A percentile compares a stretch with the other conserved stretches of the same genome.
phyloP scores from a whole-genome alignment of 2,329 filamentous ascomycete genomes.

The Colletotrichum australisinense region DNA sequence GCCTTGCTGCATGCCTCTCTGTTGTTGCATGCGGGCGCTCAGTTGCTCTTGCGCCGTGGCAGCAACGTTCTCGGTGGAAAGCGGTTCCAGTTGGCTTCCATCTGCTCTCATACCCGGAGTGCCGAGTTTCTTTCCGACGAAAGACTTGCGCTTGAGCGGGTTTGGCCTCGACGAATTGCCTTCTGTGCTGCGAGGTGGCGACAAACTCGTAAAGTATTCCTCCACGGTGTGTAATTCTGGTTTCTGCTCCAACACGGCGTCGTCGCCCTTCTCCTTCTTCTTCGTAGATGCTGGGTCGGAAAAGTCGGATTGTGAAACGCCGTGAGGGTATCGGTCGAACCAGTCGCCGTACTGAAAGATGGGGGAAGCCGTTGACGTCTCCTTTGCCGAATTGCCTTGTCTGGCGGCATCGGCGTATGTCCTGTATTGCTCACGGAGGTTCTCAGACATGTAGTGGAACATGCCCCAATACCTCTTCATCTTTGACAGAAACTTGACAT shows the following conservation, averaged over 20 bases:
- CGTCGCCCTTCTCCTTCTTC: slow-evolving; percentile 83
- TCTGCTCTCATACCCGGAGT: slow-evolving; percentile 25
- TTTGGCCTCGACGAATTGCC: slow-evolving; percentile 18
- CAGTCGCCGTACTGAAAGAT: slow-evolving; percentile 98
- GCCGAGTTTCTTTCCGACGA: slow-evolving; percentile 48
- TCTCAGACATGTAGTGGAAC: slow-evolving; percentile 97
- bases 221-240: slow-evolving; percentile 93
- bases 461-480: slow-evolving; percentile 99
- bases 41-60: slow-evolving; percentile 50
- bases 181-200: slow-evolving; percentile 69
- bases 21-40: slow-evolving; percentile 50
- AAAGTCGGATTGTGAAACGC: slow-evolving; percentile 86
- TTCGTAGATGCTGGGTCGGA: slow-evolving; percentile 76
- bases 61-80: slow-evolving; percentile 41
- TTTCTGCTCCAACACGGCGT: slow-evolving; percentile 89
- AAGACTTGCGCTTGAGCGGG: slow-evolving; percentile 49
- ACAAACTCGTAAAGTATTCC: slow-evolving; percentile 89
- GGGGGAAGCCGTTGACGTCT: slow-evolving; percentile 62
- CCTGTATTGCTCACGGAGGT: slow-evolving; percentile 88
- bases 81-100: slow-evolving; percentile 36
- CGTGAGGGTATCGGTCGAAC: slow-evolving; percentile 95
- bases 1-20: slow-evolving; percentile 54
- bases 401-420: slow-evolving; percentile 85
- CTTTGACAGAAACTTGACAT: slow-evolving; percentile 89
- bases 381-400: slow-evolving; percentile 67